Conservation (phyloP, 805 yeast genomes). For the Cyberlindnera xylosilytica region DNA sequence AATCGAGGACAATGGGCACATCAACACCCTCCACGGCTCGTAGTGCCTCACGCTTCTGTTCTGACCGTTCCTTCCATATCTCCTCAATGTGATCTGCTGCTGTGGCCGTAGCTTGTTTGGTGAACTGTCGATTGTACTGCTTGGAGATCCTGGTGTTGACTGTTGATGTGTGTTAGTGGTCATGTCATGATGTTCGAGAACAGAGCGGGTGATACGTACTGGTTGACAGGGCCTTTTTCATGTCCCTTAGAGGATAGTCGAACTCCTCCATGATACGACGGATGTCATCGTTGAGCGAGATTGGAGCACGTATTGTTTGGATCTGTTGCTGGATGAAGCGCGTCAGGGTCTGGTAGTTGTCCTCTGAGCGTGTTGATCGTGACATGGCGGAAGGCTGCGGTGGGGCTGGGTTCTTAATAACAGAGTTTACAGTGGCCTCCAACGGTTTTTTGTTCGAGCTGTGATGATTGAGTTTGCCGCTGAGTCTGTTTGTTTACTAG, state of each 20-base stretch:
- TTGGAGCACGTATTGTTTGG: constrained; percentile 8
- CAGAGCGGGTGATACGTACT: constrained; percentile 11
- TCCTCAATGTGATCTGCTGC: constrained; percentile 20
- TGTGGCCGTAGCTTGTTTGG: constrained; percentile 23
- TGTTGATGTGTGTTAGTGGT: constrained; percentile 5
- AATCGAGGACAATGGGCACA: constrained; percentile 16
- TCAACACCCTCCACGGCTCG: constrained; percentile 9
- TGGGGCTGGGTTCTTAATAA: no score
- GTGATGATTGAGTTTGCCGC: no score
- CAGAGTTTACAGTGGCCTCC: no score
- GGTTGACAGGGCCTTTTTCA: constrained; percentile 1
- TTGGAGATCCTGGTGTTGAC: constrained; percentile 14
- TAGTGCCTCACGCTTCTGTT: constrained; percentile 6
- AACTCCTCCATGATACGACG: constrained; percentile 6
- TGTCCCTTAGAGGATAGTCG: constrained; percentile 4
- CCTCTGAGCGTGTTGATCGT: neutral
- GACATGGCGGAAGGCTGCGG: neutral
- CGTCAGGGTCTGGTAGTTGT: constrained; percentile 1
- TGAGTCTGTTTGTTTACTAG: no score
- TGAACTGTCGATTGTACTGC: constrained; percentile 14
- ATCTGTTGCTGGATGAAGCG: constrained; percentile 17
- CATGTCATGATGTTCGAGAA: neutral
- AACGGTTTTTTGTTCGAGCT: no score
- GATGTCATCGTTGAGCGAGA: constrained; percentile 6
- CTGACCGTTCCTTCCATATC: constrained; percentile 13